Evolutionary conservation across 148 eudicot species (phyloP), one percentile per base, ranked within the genome.

Genomic region (Oxyria digyna): DNA sequence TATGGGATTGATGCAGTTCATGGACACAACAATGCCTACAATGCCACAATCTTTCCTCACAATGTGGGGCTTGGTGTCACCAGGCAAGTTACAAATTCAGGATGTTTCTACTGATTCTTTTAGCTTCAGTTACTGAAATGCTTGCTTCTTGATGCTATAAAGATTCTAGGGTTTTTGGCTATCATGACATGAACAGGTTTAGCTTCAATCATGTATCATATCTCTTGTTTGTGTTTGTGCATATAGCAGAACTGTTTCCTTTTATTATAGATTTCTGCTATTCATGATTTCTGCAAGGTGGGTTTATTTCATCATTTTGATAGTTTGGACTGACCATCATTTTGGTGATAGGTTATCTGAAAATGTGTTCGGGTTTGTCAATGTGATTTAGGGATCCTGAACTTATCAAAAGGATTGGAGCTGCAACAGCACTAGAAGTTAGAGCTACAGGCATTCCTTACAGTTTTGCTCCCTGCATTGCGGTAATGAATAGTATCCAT

Each of bases 391-490:
- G 96, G 64, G 96, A 89, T 73, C 96, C 91, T 66, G 75, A 72
- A 37, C 85, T 89, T 27, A 70, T 89, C 43, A 86, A 83, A 78
- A 86, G 72, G 82, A 89, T 89, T 24, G 96, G 96, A 69, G 91
- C 82, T 32, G 96, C 96, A 18, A 89, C 96, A 42, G 96, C 96
- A 35, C 82, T 86, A 73, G 96, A 89, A 84, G 88, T 84, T 65
- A 78, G 82, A 73, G 91, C 88, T 21, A 84, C 91, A 13, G 91
- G 91, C 67, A 89, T 89, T 21, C 85, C 82, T 8, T 89, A 89
- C n/a, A 69, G 77, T 35, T 89, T 89, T 73, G 91, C 96, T 63
- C 96, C 96, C 3, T 89, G 96, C 74, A 85, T 89, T 15, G 89
- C 96, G 75, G 96, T 85, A 79, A 74, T 62, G 14, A 65, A 8